Conservation (phyloP, 352 stramenopile species). For the Pythium dissotocum region DNA sequence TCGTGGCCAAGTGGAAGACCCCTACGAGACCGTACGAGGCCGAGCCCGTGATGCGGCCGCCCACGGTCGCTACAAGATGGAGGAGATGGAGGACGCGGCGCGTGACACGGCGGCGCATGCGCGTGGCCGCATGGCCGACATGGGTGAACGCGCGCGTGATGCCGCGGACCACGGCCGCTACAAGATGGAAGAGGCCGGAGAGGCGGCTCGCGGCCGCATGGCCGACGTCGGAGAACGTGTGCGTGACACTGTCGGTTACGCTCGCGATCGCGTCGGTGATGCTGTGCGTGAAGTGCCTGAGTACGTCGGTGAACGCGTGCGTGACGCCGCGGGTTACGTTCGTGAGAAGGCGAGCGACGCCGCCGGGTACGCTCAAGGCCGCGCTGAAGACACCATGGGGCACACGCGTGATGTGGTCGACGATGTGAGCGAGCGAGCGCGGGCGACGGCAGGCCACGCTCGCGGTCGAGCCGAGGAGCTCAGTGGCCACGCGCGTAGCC, state of each 20-base stretch:
- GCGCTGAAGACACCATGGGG: neutral
- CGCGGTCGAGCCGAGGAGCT: conserved; percentile 30
- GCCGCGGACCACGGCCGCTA: neutral
- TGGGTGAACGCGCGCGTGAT: neutral
- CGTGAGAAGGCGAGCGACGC: conserved; percentile 23
- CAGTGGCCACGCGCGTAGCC: conserved; percentile 23
- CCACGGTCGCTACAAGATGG: conserved; percentile 41
- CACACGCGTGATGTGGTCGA: conserved; percentile 17
- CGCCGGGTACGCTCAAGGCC: conserved; percentile 16
- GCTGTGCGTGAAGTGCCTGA: conserved; percentile 34
- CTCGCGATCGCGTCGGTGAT: conserved; percentile 29
- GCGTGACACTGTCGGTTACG: conserved; percentile 25
- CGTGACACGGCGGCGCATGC: neutral
- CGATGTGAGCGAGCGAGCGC: conserved; percentile 25
- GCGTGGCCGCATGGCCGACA: neutral
- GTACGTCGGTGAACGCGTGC: conserved; percentile 29
- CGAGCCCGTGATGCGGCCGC: conserved; percentile 37
- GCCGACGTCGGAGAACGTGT: conserved; percentile 28
- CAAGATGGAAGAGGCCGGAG: conserved; percentile 38
- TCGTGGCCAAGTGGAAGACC: conserved; percentile 24
- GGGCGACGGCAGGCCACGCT: conserved; percentile 1
- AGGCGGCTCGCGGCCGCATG: conserved; percentile 32
- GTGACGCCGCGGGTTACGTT: conserved; percentile 26
- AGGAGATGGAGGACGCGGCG: conserved; percentile 3
- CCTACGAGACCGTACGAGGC: conserved; percentile 19